phyloP scores from a whole-genome alignment of 805 yeast genomes.

The Teunomyces tritomae region DNA sequence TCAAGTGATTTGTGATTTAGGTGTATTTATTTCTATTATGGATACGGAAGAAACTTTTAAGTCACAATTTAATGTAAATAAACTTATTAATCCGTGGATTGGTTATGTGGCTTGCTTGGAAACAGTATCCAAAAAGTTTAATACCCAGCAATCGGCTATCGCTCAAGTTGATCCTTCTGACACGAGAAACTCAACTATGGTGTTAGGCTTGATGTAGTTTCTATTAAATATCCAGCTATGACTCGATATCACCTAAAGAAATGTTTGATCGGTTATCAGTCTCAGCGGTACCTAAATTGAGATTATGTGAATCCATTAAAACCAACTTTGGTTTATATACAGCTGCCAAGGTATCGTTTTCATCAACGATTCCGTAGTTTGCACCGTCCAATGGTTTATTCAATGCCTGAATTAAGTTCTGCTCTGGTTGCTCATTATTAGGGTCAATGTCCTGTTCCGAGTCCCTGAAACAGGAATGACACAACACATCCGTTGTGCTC shows the following conservation, averaged over 20 bases:
- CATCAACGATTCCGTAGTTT: constrained; percentile 28
- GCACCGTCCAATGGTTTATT: constrained; percentile 31
- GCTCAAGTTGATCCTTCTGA: too few species aligned
- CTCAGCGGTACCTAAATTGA: not conserved
- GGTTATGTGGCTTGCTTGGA: too few species aligned
- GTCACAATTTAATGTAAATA: too few species aligned
- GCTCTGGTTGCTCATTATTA: constrained; percentile 8
- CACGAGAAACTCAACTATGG: too few species aligned
- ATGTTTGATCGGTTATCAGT: constrained; percentile 15
- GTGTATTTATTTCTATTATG: too few species aligned
- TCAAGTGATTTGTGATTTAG: too few species aligned
- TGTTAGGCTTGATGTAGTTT: too few species aligned
- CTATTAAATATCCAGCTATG: not conserved
- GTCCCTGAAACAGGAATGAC: constrained; percentile 34
- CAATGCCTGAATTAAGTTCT: constrained; percentile 20
- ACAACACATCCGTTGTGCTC: constrained; percentile 9
- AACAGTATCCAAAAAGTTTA: too few species aligned
- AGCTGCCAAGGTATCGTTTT: constrained; percentile 19
- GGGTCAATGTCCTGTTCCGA: constrained; percentile 2
- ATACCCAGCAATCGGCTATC: too few species aligned
- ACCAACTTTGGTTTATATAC: constrained; percentile 6
- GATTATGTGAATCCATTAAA: not conserved
- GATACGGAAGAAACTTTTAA: too few species aligned
- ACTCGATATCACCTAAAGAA: constrained; percentile 20
- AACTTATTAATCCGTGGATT: too few species aligned